Evolutionary conservation across 2,329 filamentous ascomycete species (phyloP).

Genomic region (Botrytis tulipae): DNA sequence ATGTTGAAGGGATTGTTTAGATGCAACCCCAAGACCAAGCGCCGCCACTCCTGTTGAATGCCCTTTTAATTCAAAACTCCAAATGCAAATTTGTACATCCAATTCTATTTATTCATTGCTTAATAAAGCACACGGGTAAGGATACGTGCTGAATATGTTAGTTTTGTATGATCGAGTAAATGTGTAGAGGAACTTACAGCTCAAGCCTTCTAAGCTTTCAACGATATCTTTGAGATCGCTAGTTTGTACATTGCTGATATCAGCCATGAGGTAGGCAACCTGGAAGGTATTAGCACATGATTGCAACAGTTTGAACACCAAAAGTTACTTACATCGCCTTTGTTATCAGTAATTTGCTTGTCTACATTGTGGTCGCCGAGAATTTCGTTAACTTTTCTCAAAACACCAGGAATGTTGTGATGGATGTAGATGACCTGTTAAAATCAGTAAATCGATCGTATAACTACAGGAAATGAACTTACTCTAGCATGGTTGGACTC

Average conservation of each 20-base stretch:
- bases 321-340: constrained; percentile 66
- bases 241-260: constrained; percentile 82
- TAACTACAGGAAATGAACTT: constrained; percentile 34
- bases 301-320: not conserved
- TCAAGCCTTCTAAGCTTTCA: constrained; percentile 75
- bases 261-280: constrained; percentile 95
- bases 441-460: constrained; percentile 30
- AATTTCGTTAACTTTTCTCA: constrained; percentile 93
- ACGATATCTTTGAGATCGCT: constrained; percentile 83
- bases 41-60: constrained; percentile 35
- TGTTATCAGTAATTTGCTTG: constrained; percentile 96
- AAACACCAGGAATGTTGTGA: constrained; percentile 91
- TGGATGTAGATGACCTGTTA: constrained; percentile 86
- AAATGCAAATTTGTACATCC: constrained; percentile 14
- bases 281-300: constrained; percentile 39
- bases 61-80: constrained; percentile 20
- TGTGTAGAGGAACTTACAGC: constrained; percentile 55
- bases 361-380: constrained; percentile 95
- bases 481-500: constrained; percentile 85
- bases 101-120: constrained; percentile 17
- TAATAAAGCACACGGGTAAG: constrained; percentile 42
- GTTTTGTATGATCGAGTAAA: not conserved
- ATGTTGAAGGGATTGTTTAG: constrained; percentile 30
- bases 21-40: constrained; percentile 24
- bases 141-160: constrained; percentile 39